These are phyloP conservation scores for Boletus rubropictus DNA, from an alignment of 768 basidiomycete genomes.

Conservation along the genomic window DNA sequence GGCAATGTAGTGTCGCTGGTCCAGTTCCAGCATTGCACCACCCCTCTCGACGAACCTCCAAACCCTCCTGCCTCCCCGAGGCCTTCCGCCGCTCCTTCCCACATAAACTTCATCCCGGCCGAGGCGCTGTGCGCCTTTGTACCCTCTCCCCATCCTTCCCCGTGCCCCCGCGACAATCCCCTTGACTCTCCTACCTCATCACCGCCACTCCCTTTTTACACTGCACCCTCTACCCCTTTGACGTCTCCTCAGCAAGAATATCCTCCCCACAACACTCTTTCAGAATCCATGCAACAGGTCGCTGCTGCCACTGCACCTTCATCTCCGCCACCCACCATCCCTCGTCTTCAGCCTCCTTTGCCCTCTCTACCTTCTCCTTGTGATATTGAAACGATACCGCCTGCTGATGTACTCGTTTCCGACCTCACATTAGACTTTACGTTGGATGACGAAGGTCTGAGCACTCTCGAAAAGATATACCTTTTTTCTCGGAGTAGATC, in stretches of 20 bases:
- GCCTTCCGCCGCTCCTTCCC: constrained; percentile 27
- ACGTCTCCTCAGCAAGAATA: constrained; percentile 37
- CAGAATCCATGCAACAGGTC: constrained; percentile 17
- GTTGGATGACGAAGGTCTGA: constrained; percentile 76
- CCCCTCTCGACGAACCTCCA: constrained; percentile 13
- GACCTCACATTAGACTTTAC: constrained; percentile 36
- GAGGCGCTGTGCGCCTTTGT: constrained; percentile 29
- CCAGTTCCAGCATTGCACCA: constrained; percentile 22
- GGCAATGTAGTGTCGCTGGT: constrained; percentile 32
- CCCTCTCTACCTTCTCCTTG: constrained; percentile 24
- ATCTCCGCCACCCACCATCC: constrained; percentile 23
- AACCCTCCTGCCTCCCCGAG: constrained; percentile 11
- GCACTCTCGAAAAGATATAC: constrained; percentile 86
- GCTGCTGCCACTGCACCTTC: constrained; percentile 16
- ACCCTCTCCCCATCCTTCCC: constrained; percentile 30
- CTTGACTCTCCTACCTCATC: constrained; percentile 35
- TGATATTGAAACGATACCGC: constrained; percentile 25
- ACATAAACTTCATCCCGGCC: constrained; percentile 30
- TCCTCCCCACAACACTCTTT: constrained; percentile 21
- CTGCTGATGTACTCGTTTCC: constrained; percentile 23
- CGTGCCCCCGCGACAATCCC: constrained; percentile 33
- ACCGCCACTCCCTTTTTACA: constrained; percentile 39
- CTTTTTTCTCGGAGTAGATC: constrained; percentile 78
- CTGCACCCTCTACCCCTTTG: constrained; percentile 45
- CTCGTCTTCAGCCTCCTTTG: constrained; percentile 18